Evolutionary conservation across 2,329 filamentous ascomycete species (phyloP), one percentile per base, ranked within the genome.

Genomic region (Parafenestella ontariensis): DNA sequence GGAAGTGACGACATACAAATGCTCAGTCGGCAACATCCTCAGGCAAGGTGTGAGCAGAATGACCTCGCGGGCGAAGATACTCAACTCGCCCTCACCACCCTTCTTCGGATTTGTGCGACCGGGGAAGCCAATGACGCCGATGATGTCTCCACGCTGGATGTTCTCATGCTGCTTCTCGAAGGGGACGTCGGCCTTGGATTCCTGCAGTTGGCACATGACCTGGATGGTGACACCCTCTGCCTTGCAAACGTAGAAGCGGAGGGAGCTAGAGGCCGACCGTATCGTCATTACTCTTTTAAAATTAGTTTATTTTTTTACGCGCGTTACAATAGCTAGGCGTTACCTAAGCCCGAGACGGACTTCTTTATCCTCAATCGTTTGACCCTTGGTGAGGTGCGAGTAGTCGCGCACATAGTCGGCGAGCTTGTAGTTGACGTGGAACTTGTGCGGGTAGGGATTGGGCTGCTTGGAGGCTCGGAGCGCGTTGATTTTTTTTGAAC

Each of bases 111-210:
- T 89, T 37, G 93, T 98, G 54, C 93, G 82, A 56, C 91, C 91
- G 7, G 92, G 89, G 77, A 87, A 95, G 49, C 92, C 92, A 58
- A 91, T 83, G 62, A 96, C 86, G 56, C 94, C 95, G 68, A 99
- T 90, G 64, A 96, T 91, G 76, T 99, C 96, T 75, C 95, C 96
- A 76, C 94, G 85, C 64, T 93, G 88, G 56, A 99, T 85, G 75
- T 90, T 84, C 69, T 96, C 89, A 74, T 99, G 95, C 80, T 98
- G 94, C 56, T 90, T 86, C 67, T 90, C 89, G 68, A 98, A 99
- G 7, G 87, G 77, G 18, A 85, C 83, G 44, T 85, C 85, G 64
- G 89, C 86, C 52, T 84, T 85, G 52, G 87, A 85, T 68, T 96
- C 86, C 71, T 96, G 89, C 41, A 90, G 85, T 77, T 97, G 92